Conservation (phyloP, 768 basidiomycete genomes). For the Sistotremastrum suecicum region DNA sequence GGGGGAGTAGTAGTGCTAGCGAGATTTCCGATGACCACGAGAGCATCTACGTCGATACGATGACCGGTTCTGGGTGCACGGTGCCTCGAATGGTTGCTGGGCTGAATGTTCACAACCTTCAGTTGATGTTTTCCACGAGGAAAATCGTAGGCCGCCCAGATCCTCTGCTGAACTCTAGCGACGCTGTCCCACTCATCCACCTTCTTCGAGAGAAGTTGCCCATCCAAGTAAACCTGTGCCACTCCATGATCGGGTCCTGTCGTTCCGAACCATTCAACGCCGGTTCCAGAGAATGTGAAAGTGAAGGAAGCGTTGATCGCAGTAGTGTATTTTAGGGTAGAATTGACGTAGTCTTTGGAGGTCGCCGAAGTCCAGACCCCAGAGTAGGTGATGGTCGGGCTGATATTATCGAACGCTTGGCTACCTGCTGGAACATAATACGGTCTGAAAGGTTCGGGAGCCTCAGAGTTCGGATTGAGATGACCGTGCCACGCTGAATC, state of each 20-base stretch:
- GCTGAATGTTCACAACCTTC: slow-evolving; percentile 39
- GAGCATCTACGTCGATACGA: too few relatives aligned
- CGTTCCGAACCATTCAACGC: slow-evolving; percentile 68
- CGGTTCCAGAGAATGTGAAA: slow-evolving; percentile 57
- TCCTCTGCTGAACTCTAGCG: slow-evolving; percentile 35
- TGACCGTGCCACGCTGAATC: slow-evolving; percentile 63
- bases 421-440: slow-evolving; percentile 66
- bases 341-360: slow-evolving; percentile 35
- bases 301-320: slow-evolving; percentile 33
- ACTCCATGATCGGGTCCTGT: slow-evolving; percentile 39
- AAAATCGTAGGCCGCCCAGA: slow-evolving; percentile 49
- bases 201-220: slow-evolving; percentile 21
- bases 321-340: slow-evolving; percentile 36
- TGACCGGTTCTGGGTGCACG: too few relatives aligned
- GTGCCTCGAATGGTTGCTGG: too few relatives aligned
- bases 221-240: slow-evolving; percentile 45
- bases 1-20: slow-evolving; percentile 44
- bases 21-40: neutral
- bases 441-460: slow-evolving; percentile 37
- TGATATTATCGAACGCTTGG: slow-evolving; percentile 55
- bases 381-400: slow-evolving; percentile 48
- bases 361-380: slow-evolving; percentile 44
- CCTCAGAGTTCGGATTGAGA: slow-evolving; percentile 33
- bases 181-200: slow-evolving; percentile 31
- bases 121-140: slow-evolving; percentile 39